Evolutionary conservation across 2,329 filamentous ascomycete genomes (phyloP), one percentile per base, ranked within the genome.

Genomic region (Bipolaris gigantea): DNA sequence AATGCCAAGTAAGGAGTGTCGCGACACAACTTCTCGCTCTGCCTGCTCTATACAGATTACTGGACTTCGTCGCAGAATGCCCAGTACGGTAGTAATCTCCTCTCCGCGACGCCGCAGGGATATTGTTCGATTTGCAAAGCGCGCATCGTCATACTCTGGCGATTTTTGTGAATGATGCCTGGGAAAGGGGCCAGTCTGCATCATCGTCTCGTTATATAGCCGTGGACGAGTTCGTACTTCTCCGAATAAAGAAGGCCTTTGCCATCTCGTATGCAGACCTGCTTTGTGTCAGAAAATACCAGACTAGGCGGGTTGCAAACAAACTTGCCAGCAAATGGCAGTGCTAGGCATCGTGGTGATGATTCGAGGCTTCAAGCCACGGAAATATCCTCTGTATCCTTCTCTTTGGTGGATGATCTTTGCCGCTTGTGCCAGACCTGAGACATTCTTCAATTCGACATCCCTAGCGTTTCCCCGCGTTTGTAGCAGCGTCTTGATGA

Each of bases 301-400:
- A 23, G 4, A 19, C 18, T n/a, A 23, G 11, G 25, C 2, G 27
- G n/a, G 5, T 32, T 25, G 30, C 5, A 42, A 18, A 13, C 42
- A 10, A 15, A 75, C 81, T 70, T 73, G 94, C 94, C 94, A 99
- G 82, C 94, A 99, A 71, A 99, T 99, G n/a, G 94, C 94, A 32
- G 94, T 99, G 78, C 92, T 97, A 18, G 94, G 94, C 89, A 97
- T 97, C 1, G 94, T 96, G 10, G 92, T 97, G 59, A 99, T 87
- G 43, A 99, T 88, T 69, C 94, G 84, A 42, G 94, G 94, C 66
- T 89, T 87, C 72, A 97, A 85, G 39, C 94, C 94, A 72, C 95
- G 92, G 79, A 97, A 92, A 77, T 97, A 99, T 3, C 94, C 94
- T 52, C 80, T 81, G 67, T 89, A 82, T 33, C 94, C 94, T 72